These are phyloP conservation scores for Neonectria punicea DNA, from an alignment of 2,329 filamentous ascomycete genomes.

Conservation along the genomic window DNA sequence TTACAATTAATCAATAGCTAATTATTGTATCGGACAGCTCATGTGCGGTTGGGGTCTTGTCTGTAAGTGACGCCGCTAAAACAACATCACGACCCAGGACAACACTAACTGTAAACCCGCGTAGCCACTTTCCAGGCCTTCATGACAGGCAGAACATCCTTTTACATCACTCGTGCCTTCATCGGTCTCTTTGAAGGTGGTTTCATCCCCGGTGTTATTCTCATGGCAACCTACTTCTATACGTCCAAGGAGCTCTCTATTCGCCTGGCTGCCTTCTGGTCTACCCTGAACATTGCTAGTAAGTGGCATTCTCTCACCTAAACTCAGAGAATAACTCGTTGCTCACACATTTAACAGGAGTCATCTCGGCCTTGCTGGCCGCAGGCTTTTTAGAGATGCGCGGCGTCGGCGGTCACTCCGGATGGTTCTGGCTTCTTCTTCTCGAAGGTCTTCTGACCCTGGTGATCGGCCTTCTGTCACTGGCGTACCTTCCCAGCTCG, in stretches of 20 bases:
- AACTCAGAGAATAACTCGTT: constrained; percentile 48
- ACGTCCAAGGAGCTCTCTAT: constrained; percentile 73
- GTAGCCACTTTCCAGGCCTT: constrained; percentile 60
- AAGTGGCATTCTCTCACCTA: constrained; percentile 25
- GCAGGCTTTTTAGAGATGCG: constrained; percentile 61
- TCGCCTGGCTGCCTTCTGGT: constrained; percentile 77
- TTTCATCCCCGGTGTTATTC: constrained; percentile 68
- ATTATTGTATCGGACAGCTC: constrained; percentile 42
- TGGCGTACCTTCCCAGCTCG: constrained; percentile 70
- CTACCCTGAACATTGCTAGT: constrained; percentile 55
- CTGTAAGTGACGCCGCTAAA: constrained; percentile 33
- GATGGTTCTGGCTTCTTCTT: constrained; percentile 66
- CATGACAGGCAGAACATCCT: constrained; percentile 57
- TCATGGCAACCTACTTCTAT: constrained; percentile 80
- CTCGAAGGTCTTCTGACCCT: constrained; percentile 58
- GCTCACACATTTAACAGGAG: constrained; percentile 49
- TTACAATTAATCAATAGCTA: background rate
- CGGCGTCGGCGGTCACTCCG: constrained; percentile 57
- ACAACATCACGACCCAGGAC: background rate
- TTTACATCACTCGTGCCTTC: constrained; percentile 62
- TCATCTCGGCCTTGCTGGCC: constrained; percentile 60
- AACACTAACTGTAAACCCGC: constrained; percentile 48
- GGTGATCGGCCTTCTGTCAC: constrained; percentile 63
- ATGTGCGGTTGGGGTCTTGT: constrained; percentile 62
- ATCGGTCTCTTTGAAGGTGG: constrained; percentile 66